A percentile compares a stretch with the other conserved stretches of the same genome.
Evolutionary conservation across 2,329 filamentous ascomycete species (phyloP).

Genomic region (Colletotrichum viniferum): DNA sequence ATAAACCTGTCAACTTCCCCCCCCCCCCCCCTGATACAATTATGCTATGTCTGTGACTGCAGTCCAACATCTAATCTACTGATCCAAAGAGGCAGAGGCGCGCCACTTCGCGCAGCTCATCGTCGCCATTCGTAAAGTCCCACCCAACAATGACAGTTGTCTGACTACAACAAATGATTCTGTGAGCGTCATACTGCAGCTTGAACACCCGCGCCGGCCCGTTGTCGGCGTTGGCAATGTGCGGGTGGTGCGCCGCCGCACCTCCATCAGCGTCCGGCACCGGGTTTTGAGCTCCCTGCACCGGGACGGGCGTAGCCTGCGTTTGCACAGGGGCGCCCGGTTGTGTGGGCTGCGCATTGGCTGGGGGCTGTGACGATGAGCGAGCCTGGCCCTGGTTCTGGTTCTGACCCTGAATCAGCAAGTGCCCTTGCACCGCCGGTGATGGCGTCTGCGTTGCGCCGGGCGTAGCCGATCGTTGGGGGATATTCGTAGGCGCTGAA

Average conservation of each 20-base stretch:
- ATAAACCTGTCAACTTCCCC: background rate
- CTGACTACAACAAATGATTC: constrained; percentile 94
- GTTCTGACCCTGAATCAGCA: constrained; percentile 12
- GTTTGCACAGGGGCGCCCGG: constrained; percentile 19
- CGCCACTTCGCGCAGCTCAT: constrained; percentile 77
- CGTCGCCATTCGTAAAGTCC: constrained; percentile 93
- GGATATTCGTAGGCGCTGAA: background rate
- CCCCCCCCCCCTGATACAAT: background rate
- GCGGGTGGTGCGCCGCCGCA: constrained; percentile 45
- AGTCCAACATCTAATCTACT: constrained; percentile 47
- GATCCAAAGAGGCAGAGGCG: constrained; percentile 83
- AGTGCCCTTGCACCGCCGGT: constrained; percentile 9
- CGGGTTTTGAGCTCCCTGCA: constrained; percentile 9
- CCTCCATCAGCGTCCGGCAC: constrained; percentile 23
- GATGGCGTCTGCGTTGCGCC: background rate
- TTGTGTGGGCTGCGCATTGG: background rate
- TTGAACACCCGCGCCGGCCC: constrained; percentile 81
- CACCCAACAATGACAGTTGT: constrained; percentile 92
- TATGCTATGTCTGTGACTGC: constrained; percentile 16
- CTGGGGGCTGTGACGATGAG: background rate
- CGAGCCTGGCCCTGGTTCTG: background rate
- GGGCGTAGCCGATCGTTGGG: background rate
- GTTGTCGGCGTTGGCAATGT: constrained; percentile 49
- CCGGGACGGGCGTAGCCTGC: constrained; percentile 15
- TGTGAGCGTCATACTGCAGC: constrained; percentile 90